Base-by-base conservation (phyloP, 148 eudicot genomes). In the Diospyros kaki region DNA sequence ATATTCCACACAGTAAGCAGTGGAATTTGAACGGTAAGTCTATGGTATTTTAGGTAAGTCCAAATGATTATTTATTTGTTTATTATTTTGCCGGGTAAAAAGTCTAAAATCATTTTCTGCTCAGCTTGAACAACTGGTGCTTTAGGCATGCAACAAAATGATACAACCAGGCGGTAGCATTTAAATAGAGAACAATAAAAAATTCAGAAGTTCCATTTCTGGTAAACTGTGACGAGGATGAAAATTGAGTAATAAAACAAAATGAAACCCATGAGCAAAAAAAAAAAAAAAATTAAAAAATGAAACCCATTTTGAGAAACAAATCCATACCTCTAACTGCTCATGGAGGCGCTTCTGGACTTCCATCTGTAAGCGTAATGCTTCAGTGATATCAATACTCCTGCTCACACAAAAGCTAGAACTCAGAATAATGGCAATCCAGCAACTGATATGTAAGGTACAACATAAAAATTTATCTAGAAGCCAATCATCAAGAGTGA, bases 261-360 rank as follows among this genome's bases (percentile, higher is more conserved):
- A 43, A 12, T n/a, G 14, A 13, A 66, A 42, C 15, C 45, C 15
- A 28, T 28, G 28, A 28, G 28, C 28, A 28, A 28, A 28, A 1
- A 52, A 17, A 71, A 44, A 15, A 14, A 11, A 12, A n/a, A n/a
- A n/a, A n/a, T n/a, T n/a, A n/a, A n/a, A n/a, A 62, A 43, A 12
- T 15, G 14, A 13, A 66, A 42, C 15, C 45, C 28, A 14, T 59
- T 40, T 4, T 4, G 11, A 11, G 12, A 45, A 50, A 58, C 54
- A 78, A 75, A 69, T 66, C 0, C 71, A 81, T 89, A 91, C 97
- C 93, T 91, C 93, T 72, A 91, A 93, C 81, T 91, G 93, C 79
- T 87, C 97, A 71, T 91, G 97, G 61, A 91, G 89, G 44, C 90
- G 84, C 79, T 91, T 91, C 81, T 91, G 97, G 73, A 91, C 97